These are phyloP conservation scores for Mentha longifolia DNA, from an alignment of 257 asterid genomes.

Conservation along the genomic window DNA sequence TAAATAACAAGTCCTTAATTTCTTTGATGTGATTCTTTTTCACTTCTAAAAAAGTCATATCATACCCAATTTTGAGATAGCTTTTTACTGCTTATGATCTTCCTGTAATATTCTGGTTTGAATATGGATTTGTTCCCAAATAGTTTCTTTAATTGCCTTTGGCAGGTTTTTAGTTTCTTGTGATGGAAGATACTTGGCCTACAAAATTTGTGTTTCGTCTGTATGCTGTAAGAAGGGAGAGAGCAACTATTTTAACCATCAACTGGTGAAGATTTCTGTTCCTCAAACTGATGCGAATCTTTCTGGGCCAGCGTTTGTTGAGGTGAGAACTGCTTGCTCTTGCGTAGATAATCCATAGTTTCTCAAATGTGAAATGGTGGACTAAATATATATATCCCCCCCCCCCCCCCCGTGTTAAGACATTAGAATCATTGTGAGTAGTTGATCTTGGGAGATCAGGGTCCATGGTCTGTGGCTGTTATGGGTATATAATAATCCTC, in stretches of 20 bases:
- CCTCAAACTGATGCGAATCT: constrained; percentile 58
- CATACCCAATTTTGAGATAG: neutral
- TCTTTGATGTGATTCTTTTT: too few relatives aligned
- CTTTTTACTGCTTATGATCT: neutral
- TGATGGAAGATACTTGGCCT: constrained; percentile 69
- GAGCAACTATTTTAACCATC: constrained; percentile 55
- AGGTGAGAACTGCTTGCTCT: constrained; percentile 61
- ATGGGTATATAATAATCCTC: too few relatives aligned
- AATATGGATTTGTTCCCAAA: neutral
- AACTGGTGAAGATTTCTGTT: constrained; percentile 63
- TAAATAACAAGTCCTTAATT: too few relatives aligned
- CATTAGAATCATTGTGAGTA: neutral
- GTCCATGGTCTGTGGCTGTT: constrained; percentile 10
- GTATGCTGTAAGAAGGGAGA: constrained; percentile 49
- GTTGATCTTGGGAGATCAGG: neutral
- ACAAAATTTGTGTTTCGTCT: constrained; percentile 55
- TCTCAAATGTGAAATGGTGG: too few relatives aligned
- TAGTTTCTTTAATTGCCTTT: constrained; percentile 30
- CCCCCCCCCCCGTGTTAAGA: too few relatives aligned
- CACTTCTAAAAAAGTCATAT: neutral
- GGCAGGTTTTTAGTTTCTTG: constrained; percentile 85
- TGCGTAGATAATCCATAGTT: too few relatives aligned
- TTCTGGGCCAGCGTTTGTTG: constrained; percentile 87
- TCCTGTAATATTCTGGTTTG: neutral
- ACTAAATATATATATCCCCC: too few relatives aligned